Evolutionary conservation across 352 stramenopile species (phyloP), one percentile per base, ranked within the genome.

Genomic region (Phytophthora crassamura): DNA sequence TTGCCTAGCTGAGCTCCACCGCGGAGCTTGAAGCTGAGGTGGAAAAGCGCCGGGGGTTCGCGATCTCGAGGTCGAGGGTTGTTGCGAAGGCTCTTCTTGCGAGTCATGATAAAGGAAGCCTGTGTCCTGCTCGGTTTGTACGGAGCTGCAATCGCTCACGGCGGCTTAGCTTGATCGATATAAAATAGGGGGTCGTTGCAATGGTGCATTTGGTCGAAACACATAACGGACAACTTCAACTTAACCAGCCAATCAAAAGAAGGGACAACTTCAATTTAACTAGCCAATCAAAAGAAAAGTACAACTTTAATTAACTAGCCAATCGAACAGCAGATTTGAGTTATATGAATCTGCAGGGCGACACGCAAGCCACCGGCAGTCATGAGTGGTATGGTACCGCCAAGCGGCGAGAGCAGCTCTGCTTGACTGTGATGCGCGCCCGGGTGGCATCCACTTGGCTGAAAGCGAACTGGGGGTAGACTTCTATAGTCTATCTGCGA

Each of bases 1-100:
- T 93, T 93, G 10, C 85, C 85, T 2, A 93, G 71, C 49, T 93
- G 85, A 28, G 85, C 83, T 11, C 85, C 85, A 38, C 85, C 85
- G 10, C 77, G 77, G 5, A 91, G 64, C 50, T 77, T 83, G 12
- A 87, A 36, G 15, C 74, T 69, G 12, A 83, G n/a, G 20, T 80
- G 52, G 33, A 80, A 60, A 35, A 72, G 2, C 5, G 25, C n/a
- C 8, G 58, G 45, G 15, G 38, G 43, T 12, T 55, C 48, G 15
- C 32, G 48, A 5, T 49, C 49, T 20, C 34, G 20, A 47, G 7
- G 39, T 3, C n/a, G 38, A 7, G 56, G 42, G 40, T 68, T 68
- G 64, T 68, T 72, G 33, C 64, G 64, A 40, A 64, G 58, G 15
- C 64, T 72, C 18, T 72, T 72, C 47, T 32, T 59, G 11, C 64